Conservation (phyloP, 768 basidiomycete genomes). For the Chalciporus sphaerocephalus region DNA sequence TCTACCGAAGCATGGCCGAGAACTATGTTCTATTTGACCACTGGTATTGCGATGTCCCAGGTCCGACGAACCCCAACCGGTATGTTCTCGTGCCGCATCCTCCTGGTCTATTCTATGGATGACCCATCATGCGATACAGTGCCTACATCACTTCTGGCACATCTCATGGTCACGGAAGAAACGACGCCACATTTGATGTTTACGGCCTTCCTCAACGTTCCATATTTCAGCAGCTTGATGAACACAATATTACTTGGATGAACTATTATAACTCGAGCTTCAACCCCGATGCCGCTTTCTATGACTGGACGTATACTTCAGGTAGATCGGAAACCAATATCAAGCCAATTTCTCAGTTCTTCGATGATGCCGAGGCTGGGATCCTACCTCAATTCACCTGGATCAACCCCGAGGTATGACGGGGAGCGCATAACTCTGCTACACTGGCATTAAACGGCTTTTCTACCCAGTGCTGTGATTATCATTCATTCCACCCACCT, state of each 20-base stretch:
- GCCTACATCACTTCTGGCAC: slow-evolving; percentile 27
- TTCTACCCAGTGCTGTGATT: slow-evolving; percentile 17
- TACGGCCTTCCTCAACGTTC: slow-evolving; percentile 26
- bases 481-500: slow-evolving; percentile 26
- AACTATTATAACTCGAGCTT: slow-evolving; percentile 29
- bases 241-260: slow-evolving; percentile 21
- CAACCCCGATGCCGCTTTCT: slow-evolving; percentile 23
- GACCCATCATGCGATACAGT: background rate
- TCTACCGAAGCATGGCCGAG: slow-evolving; percentile 21
- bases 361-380: slow-evolving; percentile 19
- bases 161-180: slow-evolving; percentile 22
- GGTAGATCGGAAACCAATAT: slow-evolving; percentile 17
- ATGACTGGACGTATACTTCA: slow-evolving; percentile 16
- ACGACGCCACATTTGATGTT: slow-evolving; percentile 10
- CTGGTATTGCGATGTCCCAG: slow-evolving; percentile 26
- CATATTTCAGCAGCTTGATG: slow-evolving; percentile 27
- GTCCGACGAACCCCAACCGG: slow-evolving; percentile 27
- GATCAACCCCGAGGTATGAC: slow-evolving; percentile 25
- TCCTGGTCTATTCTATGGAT: background rate
- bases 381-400: slow-evolving; percentile 24
- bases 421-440: background rate
- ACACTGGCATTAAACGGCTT: background rate
- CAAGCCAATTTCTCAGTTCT: slow-evolving; percentile 15
- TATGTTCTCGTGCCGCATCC: slow-evolving; percentile 1
- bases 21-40: slow-evolving; percentile 22